These are phyloP conservation scores for Aspergillus amoenus DNA, from an alignment of 2,329 filamentous ascomycete genomes.

Conservation along the genomic window DNA sequence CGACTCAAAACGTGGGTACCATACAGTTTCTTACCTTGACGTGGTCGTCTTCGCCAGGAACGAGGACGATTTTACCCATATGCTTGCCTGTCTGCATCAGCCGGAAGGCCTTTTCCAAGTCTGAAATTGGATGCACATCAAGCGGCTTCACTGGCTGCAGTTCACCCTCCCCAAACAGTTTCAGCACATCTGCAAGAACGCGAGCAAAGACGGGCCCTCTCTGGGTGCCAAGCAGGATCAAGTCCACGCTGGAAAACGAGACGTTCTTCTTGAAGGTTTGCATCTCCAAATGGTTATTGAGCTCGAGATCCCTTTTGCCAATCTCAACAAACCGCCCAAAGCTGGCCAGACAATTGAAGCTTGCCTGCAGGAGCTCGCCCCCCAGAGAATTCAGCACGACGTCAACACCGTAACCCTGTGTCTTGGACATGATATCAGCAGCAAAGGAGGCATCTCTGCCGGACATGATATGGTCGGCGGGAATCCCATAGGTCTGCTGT, in stretches of 20 bases:
- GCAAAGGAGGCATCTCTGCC: slow-evolving; percentile 22
- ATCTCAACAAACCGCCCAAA: slow-evolving; percentile 28
- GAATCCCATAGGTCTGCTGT: slow-evolving; percentile 15
- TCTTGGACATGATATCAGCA: slow-evolving; percentile 16
- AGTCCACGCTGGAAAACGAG: background rate
- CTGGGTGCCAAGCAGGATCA: background rate
- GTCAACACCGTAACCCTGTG: slow-evolving; percentile 25
- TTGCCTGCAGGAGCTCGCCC: slow-evolving; percentile 21
- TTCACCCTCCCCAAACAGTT: background rate
- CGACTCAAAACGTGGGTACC: no score
- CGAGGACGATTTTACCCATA: slow-evolving; percentile 39
- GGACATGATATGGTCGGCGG: slow-evolving; percentile 23
- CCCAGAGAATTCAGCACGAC: slow-evolving; percentile 29
- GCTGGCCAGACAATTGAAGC: slow-evolving; percentile 12
- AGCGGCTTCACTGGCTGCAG: slow-evolving; percentile 9
- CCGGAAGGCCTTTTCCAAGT: slow-evolving; percentile 25
- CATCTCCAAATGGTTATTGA: background rate
- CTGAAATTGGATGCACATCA: background rate
- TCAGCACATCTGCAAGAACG: background rate
- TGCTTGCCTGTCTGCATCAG: slow-evolving; percentile 37
- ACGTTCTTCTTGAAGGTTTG: background rate
- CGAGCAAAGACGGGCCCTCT: background rate
- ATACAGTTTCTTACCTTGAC: background rate
- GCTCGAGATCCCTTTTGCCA: slow-evolving; percentile 22
- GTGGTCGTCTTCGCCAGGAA: background rate